phyloP scores from a whole-genome alignment of 148 eudicot species.

The Rhododendron simsii region DNA sequence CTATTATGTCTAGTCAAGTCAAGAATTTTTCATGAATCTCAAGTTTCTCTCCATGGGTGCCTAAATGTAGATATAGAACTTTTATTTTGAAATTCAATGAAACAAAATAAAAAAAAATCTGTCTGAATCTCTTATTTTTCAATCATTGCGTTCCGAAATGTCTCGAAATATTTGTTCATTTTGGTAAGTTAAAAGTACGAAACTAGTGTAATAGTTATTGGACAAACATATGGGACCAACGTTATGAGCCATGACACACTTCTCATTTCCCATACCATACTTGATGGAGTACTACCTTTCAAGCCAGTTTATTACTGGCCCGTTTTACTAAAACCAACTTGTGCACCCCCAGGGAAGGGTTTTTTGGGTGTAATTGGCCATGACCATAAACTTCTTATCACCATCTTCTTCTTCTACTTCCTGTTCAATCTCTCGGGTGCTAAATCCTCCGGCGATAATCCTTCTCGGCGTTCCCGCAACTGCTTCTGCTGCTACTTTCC shows the following conservation, averaged over 20 bases:
- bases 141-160: not conserved
- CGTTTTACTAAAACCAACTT: not conserved
- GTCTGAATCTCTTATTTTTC: not conserved
- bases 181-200: too few species aligned
- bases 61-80: not conserved
- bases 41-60: not conserved
- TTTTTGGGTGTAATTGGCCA: not conserved
- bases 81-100: not conserved
- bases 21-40: not conserved
- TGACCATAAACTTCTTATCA: constrained; percentile 15
- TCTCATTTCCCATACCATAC: not conserved
- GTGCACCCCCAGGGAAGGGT: not conserved
- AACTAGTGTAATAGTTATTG: too few species aligned
- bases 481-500: not conserved
- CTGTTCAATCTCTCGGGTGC: not conserved
- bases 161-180: not conserved
- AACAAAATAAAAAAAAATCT: not conserved
- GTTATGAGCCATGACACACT: not conserved
- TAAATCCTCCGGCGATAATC: not conserved
- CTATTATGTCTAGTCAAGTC: too few species aligned
- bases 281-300: not conserved
- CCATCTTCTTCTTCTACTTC: constrained; percentile 6
- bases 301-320: not conserved
- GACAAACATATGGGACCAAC: not conserved
- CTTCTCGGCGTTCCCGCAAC: not conserved